Evolutionary conservation across 1,284 basidiomycete species (phyloP).

Genomic region (Marasmius sp.): DNA sequence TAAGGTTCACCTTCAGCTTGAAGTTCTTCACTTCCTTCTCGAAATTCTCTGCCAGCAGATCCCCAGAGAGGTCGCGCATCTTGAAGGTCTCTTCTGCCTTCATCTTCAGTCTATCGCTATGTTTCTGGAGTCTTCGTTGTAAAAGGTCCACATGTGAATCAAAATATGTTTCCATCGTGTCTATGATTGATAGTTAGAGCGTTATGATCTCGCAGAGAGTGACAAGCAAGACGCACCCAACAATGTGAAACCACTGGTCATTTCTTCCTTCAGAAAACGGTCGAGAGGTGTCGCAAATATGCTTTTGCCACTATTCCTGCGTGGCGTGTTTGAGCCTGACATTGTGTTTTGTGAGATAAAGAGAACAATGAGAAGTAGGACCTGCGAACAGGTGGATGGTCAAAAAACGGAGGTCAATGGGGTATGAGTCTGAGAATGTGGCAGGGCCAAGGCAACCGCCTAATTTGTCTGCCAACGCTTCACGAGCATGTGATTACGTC

Average conservation of each 20-base stretch:
- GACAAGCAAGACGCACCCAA: conserved; percentile 1
- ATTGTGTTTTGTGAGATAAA: conserved; percentile 19
- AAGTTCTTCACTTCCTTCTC: conserved; percentile 84
- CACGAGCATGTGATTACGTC: not conserved
- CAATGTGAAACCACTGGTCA: conserved; percentile 21
- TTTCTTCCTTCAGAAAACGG: conserved; percentile 43
- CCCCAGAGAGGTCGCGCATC: conserved; percentile 67
- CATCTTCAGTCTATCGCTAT: conserved; percentile 78
- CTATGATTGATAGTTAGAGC: conserved; percentile 31
- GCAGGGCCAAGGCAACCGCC: not conserved
- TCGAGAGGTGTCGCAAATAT: conserved; percentile 42
- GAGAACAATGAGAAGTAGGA: not conserved
- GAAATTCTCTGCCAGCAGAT: conserved; percentile 70
- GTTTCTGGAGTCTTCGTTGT: conserved; percentile 84
- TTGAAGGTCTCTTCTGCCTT: conserved; percentile 72
- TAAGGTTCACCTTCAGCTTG: conserved; percentile 50
- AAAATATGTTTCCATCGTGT: conserved; percentile 88
- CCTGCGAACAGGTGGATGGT: not conserved
- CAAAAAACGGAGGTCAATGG: not conserved
- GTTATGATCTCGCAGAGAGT: not conserved
- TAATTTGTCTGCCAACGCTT: not conserved
- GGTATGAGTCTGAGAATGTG: not conserved
- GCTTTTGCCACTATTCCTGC: conserved; percentile 26
- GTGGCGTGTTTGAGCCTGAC: conserved; percentile 41
- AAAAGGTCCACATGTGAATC: conserved; percentile 90